Evolutionary conservation across 306 rosid genomes (phyloP), one percentile per base, ranked within the genome.

Genomic region (Rosa chinensis): DNA sequence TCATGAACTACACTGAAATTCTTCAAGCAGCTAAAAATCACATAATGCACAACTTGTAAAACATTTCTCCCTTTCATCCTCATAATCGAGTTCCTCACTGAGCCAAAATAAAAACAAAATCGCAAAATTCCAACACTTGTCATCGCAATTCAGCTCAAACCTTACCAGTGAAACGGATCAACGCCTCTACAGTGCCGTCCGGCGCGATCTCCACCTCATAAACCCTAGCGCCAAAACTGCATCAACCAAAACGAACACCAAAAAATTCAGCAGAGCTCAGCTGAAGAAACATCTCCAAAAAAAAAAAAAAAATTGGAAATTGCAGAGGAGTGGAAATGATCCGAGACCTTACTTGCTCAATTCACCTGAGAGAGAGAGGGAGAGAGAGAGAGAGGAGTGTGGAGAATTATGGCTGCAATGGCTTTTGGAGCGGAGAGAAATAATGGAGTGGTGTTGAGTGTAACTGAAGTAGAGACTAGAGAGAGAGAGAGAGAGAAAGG

Each of bases 81-180:
- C 37, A 32, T 2, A 75, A 66, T 64, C 21, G 28, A 50, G 52
- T 67, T 81, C 80, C 74, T 50, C 43, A 70, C 21, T 72, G 10
- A 25, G 45, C 9, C 52, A 79, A 73, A 45, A 32, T 14, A 52
- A 70, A 18, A 68, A 56, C 55, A 47, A 68, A 53, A 80, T 25
- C 43, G 40, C 80, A 73, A 7, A 81, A 79, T 74, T 75, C 66
- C 8, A 79, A 62, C 70, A 6, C 35, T 63, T 11, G 6, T 53
- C 39, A 78, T 59, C 62, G 21, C 58, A 86, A 84, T 47, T 64
- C 48, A 75, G 77, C 74, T 47, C 66, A 81, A 80, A 59, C 39
- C 82, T 13, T 69, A 82, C 79, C 86, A 72, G 73, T 77, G 28
- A 10, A 68, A 37, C 81, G 81, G 89, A 90, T 90, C 92, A 87